Conservation (phyloP, 306 rosid genomes). For the Vigna nakashimae region DNA sequence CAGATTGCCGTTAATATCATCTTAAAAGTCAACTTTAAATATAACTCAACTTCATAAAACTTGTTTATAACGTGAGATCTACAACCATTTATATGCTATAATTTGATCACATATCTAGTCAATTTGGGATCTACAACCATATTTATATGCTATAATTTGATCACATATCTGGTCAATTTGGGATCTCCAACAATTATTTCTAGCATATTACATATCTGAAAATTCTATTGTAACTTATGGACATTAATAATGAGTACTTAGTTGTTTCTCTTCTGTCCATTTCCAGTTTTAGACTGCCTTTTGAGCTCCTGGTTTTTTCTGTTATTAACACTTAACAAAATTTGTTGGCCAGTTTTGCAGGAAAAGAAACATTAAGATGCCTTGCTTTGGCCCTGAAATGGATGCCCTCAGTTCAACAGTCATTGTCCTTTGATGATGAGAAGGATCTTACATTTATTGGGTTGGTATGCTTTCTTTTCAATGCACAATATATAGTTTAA, state of each 20-base stretch:
- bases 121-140: too few species aligned
- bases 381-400: constrained; percentile 88
- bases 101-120: too few species aligned
- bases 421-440: constrained; percentile 78
- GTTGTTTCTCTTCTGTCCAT: constrained; percentile 27
- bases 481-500: constrained; percentile 41
- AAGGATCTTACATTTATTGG: constrained; percentile 95
- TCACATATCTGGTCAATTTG: too few species aligned
- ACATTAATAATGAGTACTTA: constrained; percentile 12
- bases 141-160: too few species aligned
- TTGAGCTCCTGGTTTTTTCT: neutral
- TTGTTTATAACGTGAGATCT: too few species aligned
- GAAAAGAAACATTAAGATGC: constrained; percentile 96
- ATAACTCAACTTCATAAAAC: too few species aligned
- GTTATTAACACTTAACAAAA: constrained; percentile 31
- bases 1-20: too few species aligned
- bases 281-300: constrained; percentile 28
- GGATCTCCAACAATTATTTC: too few species aligned
- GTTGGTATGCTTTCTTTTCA: constrained; percentile 93
- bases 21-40: too few species aligned
- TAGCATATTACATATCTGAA: neutral
- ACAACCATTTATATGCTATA: too few species aligned
- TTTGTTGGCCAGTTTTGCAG: constrained; percentile 86
- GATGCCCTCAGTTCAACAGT: constrained; percentile 77
- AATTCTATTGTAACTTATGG: constrained; percentile 28